A percentile compares a stretch with the other conserved stretches of the same genome.
Evolutionary conservation across 345 rosid species (phyloP).

Genomic region (Citrus unshiu): DNA sequence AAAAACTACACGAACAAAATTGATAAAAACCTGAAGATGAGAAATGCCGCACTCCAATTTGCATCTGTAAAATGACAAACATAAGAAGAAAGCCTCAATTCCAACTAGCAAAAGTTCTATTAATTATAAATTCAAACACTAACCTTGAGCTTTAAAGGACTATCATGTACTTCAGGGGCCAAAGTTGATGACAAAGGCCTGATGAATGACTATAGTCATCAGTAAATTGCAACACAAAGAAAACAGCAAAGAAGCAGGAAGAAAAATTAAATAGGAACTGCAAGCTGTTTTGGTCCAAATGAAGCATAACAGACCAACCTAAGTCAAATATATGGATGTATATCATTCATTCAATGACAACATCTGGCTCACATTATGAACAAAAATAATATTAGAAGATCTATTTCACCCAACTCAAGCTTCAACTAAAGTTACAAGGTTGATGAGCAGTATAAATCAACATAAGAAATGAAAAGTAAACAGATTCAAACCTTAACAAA

Average conservation of each 20-base stretch:
- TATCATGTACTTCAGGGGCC: constrained; percentile 33
- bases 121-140: constrained; percentile 17
- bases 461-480: background rate
- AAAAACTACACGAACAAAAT: constrained; percentile 1
- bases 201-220: constrained; percentile 1
- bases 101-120: background rate
- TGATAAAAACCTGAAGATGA: constrained; percentile 70
- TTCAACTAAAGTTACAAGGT: background rate
- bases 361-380: background rate
- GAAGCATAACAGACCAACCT: constrained; percentile 4
- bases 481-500: constrained; percentile 43
- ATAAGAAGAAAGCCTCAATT: constrained; percentile 17
- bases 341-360: background rate
- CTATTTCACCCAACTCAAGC: background rate
- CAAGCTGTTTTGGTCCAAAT: background rate
- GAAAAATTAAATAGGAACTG: background rate
- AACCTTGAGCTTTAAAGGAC: constrained; percentile 48
- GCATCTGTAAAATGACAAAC: constrained; percentile 47
- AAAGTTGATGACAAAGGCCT: constrained; percentile 45
- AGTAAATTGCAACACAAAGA: constrained; percentile 5
- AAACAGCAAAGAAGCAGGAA: background rate
- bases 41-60: constrained; percentile 55
- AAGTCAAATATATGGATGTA: background rate
- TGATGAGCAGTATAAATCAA: background rate
- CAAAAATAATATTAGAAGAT: background rate